phyloP scores from a whole-genome alignment of 768 basidiomycete genomes.

The Mycena belliarum region DNA sequence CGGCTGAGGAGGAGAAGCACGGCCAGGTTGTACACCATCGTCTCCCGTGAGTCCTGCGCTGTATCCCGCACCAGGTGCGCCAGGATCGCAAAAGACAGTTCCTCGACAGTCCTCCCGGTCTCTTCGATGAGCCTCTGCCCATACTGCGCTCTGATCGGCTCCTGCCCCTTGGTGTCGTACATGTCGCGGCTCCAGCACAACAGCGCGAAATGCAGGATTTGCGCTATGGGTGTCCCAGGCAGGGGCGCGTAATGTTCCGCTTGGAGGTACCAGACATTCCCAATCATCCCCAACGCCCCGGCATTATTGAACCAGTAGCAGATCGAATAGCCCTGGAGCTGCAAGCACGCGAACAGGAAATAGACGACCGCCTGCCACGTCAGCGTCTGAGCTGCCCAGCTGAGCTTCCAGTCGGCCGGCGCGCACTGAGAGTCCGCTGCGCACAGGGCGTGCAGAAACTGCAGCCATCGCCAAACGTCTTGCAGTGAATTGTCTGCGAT shows the following conservation, averaged over 20 bases:
- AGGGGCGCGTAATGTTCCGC: neutral
- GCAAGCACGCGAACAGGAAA: neutral
- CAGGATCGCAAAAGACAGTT: neutral
- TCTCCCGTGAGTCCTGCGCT: neutral
- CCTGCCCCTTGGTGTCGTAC: neutral
- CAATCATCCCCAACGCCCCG: slow-evolving; percentile 1
- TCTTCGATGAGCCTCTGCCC: neutral
- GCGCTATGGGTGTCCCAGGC: neutral
- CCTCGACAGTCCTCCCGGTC: neutral
- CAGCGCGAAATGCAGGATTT: neutral
- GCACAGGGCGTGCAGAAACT: slow-evolving; percentile 2
- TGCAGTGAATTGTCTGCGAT: neutral
- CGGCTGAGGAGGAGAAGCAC: slow-evolving; percentile 1
- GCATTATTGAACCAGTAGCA: slow-evolving; percentile 3
- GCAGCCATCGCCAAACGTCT: neutral
- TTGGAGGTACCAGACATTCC: neutral
- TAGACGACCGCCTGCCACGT: neutral
- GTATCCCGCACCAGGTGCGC: neutral
- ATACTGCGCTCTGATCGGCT: neutral
- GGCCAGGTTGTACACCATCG: neutral
- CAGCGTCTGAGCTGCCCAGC: neutral
- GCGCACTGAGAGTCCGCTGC: neutral
- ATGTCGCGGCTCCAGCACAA: neutral
- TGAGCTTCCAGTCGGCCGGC: neutral
- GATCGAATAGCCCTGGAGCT: slow-evolving; percentile 1